Conservation (phyloP, 2,329 filamentous ascomycete genomes). For the Chaetomium sp. region DNA sequence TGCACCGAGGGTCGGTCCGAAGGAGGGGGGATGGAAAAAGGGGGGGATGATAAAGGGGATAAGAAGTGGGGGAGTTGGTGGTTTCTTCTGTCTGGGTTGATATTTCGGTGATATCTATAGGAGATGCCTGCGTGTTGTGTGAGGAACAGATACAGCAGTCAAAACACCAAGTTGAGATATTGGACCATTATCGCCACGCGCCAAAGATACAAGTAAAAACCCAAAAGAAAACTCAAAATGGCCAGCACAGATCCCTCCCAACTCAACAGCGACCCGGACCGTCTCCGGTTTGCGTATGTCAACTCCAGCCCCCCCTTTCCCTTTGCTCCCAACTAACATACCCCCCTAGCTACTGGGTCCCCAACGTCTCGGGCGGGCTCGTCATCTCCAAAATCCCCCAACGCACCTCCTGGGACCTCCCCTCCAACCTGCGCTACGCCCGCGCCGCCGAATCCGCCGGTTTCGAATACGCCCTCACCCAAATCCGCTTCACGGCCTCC, state of each 20-base stretch:
- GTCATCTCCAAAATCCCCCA: conserved; percentile 1
- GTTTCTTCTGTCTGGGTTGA: too few relatives aligned
- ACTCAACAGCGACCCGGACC: neutral
- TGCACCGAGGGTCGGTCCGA: too few relatives aligned
- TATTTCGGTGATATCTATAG: too few relatives aligned
- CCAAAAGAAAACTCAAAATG: too few relatives aligned
- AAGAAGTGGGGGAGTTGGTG: too few relatives aligned
- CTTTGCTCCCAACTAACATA: neutral
- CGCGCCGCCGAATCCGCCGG: neutral
- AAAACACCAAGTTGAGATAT: neutral
- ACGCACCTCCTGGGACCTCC: neutral
- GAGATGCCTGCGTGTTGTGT: too few relatives aligned
- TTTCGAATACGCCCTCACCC: neutral
- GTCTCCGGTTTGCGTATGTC: neutral
- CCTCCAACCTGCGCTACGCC: neutral
- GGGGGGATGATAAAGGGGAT: too few relatives aligned
- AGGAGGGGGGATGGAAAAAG: too few relatives aligned
- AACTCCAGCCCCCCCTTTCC: neutral
- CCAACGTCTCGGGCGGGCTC: neutral
- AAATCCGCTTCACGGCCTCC: neutral
- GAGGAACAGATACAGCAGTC: neutral
- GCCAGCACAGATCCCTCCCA: neutral
- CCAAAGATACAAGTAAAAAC: neutral
- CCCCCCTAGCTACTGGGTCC: conserved; percentile 1
- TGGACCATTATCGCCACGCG: neutral